Base-by-base conservation (phyloP, 768 basidiomycete genomes). In the Russula sp. region DNA sequence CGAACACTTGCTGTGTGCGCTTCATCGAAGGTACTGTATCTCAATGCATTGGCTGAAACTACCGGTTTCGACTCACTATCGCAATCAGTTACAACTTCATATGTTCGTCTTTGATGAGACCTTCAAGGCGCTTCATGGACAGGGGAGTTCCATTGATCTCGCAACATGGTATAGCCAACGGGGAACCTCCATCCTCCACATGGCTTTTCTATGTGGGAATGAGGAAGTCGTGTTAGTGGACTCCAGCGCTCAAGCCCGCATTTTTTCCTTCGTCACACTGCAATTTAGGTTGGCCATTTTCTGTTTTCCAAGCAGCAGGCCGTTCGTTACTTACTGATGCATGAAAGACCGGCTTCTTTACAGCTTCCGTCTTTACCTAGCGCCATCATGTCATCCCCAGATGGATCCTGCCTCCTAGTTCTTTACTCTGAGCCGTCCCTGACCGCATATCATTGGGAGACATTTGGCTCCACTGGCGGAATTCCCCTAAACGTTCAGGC, bases 211-310 rank as follows among this genome's bases (percentile, higher is more conserved):
- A 0, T 71, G 71, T 39, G 80, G 82, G 4, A 77, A 69, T 32
- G 84, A 86, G 62, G 85, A 86, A 55, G 57, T 86, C 3, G 66
- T 81, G 0, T 66, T 86, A 0, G 71, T 85, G 2, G 85, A 86
- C 60, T 75, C 75, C 2, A 67, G 60, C 2, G 71, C 72, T 0
- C 75, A 75, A 8, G 78, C 75, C 4, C 73, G 84, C 7, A 75
- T 86, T 6, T 85, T 78, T 63, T 86, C 84, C 1, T 66, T 84
- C 50, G 70, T 81, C 2, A 80, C 82, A 0, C 75, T 79, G 61
- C 80, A 83, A 50, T 82, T 83, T 58, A 71, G 84, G 84, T 27
- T 84, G 39, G 34, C 75, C 65, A 10, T 5, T 13, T 20, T 5
- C 1, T 9, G 1, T 39, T 27, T 27, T 27, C 6, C 27, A 27